A percentile compares a stretch with the other conserved stretches of the same genome.
Evolutionary conservation across 352 stramenopile genomes (phyloP).

Genomic region (Phytophthora citrophthora): DNA sequence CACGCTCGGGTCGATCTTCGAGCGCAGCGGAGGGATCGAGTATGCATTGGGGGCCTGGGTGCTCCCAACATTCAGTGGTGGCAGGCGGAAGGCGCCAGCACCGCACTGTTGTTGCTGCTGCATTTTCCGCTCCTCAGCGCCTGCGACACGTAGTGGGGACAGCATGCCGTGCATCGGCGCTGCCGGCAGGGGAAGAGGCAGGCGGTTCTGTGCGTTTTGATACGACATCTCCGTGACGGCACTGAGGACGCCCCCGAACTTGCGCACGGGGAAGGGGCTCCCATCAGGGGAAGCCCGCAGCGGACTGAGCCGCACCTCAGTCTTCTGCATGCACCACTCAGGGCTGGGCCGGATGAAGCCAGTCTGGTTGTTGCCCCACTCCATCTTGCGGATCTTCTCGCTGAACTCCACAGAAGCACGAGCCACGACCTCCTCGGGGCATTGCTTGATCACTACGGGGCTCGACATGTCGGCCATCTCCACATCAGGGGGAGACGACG

Average conservation of each 20-base stretch:
- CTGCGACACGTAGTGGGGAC: conserved; percentile 36
- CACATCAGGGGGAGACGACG: conserved; percentile 37
- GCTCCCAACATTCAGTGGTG: conserved; percentile 63
- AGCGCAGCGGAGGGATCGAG: conserved; percentile 76
- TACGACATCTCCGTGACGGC: conserved; percentile 57
- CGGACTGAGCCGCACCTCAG: conserved; percentile 69
- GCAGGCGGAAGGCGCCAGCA: conserved; percentile 50
- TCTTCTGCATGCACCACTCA: conserved; percentile 68
- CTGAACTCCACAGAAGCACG: conserved; percentile 32
- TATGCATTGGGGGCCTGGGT: conserved; percentile 42
- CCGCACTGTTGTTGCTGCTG: conserved; percentile 27
- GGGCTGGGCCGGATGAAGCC: conserved; percentile 33
- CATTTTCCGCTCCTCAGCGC: conserved; percentile 44
- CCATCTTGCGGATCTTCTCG: conserved; percentile 48
- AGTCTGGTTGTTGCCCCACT: conserved; percentile 29
- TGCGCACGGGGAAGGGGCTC: conserved; percentile 29
- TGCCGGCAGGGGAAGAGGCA: conserved; percentile 30
- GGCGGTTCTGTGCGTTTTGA: conserved; percentile 58
- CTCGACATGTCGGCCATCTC: conserved; percentile 55
- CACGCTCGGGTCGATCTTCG: conserved; percentile 80
- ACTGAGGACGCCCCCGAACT: conserved; percentile 52
- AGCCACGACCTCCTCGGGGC: conserved; percentile 22
- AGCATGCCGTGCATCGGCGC: conserved; percentile 34
- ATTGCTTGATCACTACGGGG: conserved; percentile 43
- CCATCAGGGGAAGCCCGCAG: conserved; percentile 46